Conservation (phyloP, 164 flowering plant species). For the Brasenia schreberi region DNA sequence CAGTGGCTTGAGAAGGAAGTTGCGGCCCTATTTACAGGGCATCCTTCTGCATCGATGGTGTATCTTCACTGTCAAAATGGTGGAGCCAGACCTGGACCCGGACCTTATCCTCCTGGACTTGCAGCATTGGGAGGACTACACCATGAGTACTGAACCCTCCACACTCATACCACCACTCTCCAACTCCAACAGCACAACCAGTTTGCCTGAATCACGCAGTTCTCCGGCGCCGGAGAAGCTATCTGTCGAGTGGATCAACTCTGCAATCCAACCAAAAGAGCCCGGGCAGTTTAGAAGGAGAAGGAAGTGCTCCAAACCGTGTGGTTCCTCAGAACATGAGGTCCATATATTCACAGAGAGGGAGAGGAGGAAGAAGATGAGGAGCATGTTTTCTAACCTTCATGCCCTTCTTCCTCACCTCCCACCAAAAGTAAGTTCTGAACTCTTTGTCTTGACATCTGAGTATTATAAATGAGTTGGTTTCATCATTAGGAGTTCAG, state of each 20-base stretch:
- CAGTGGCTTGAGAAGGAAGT: background rate
- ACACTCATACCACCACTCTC: background rate
- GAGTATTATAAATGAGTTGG: too few species aligned
- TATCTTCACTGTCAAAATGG: background rate
- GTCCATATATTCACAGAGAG: slow-evolving; percentile 81
- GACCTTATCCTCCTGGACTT: background rate
- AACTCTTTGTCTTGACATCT: background rate
- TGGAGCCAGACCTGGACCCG: background rate
- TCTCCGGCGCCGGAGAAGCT: background rate
- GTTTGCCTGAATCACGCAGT: background rate
- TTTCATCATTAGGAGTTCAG: too few species aligned
- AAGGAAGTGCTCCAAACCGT: slow-evolving; percentile 2
- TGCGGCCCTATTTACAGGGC: background rate
- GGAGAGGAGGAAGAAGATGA: slow-evolving; percentile 94
- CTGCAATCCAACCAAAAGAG: background rate
- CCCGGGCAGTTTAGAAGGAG: background rate
- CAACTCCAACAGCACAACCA: slow-evolving; percentile 9
- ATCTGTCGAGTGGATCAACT: background rate
- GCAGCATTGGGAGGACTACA: background rate
- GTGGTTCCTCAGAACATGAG: slow-evolving; percentile 43
- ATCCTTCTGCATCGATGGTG: background rate
- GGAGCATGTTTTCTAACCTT: slow-evolving; percentile 67
- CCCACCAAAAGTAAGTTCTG: slow-evolving; percentile 56
- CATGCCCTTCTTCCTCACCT: slow-evolving; percentile 88
- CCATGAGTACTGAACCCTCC: background rate